Conservation (phyloP, 1,284 basidiomycete genomes). For the Pascua guehoae region DNA sequence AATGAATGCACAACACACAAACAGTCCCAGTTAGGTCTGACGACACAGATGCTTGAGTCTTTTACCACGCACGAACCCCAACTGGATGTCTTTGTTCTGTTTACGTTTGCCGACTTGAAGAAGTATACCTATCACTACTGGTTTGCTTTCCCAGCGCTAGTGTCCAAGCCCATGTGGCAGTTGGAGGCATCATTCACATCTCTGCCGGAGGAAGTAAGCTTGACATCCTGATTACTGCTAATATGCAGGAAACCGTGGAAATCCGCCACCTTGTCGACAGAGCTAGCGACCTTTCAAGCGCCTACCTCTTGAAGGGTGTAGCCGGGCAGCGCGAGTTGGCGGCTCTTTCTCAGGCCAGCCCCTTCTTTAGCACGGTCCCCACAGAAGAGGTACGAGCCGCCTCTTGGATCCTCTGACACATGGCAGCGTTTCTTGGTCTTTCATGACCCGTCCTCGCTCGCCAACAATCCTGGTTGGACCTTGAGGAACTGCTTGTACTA, state of each 20-base stretch:
- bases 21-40: background rate
- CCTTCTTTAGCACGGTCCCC: constrained; percentile 55
- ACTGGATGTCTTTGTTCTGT: constrained; percentile 76
- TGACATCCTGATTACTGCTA: background rate
- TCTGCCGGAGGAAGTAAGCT: constrained; percentile 18
- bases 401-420: background rate
- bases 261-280: constrained; percentile 6
- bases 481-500: constrained; percentile 86
- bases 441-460: constrained; percentile 78
- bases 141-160: constrained; percentile 93
- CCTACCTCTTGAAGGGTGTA: constrained; percentile 26
- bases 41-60: constrained; percentile 31
- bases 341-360: constrained; percentile 58
- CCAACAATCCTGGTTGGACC: constrained; percentile 85
- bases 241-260: constrained; percentile 31
- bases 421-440: constrained; percentile 66
- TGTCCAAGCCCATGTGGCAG: constrained; percentile 82
- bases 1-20: background rate
- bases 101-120: constrained; percentile 95
- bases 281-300: background rate
- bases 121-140: constrained; percentile 97
- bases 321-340: constrained; percentile 50
- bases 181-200: constrained; percentile 48
- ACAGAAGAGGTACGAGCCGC: constrained; percentile 47
- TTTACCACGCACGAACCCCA: constrained; percentile 39